Base-by-base conservation (phyloP, 495 filamentous ascomycete species). In the Hyaloscypha variabilis region DNA sequence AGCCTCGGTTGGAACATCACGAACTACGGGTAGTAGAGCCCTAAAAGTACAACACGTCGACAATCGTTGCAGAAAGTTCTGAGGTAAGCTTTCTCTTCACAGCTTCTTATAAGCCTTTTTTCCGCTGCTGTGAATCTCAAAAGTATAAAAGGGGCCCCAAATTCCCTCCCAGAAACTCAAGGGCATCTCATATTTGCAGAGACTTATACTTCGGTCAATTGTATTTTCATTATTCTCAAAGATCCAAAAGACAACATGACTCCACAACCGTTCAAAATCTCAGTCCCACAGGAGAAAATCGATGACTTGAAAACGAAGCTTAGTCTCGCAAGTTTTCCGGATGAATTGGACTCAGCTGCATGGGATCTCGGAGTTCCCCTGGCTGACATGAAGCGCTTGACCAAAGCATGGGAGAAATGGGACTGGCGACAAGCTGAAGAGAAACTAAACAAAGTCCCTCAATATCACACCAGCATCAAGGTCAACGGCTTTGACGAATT, bases 351-450 rank as follows among this genome's bases (percentile, higher is more conserved):
- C 36, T 66, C 69, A 51, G 75, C 76, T 4, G 74, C 67, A 34
- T 84, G 83, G 84, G 74, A 79, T 30, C 77, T 79, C 66, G 83
- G 83, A 6, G 77, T 78, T 5, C 83, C 83, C 1, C 68, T 83
- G 3, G 66, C 67, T 1, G 81, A 83, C 29, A 76, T 85, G 64
- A 81, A 82, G 65, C 71, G 79, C 10, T 68, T 85, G 39, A 71
- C 71, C 3, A 71, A 71, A 21, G 72, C 79, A 24, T 87, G 82
- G 83, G 72, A 79, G 56, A 63, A 75, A 0, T 87, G 79, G 68
- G 74, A 83, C 69, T 87, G 83, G 83, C 74, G 81, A n/a, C 73
- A 74, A 30, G 74, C 78, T 21, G 87, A 89, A 63, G 71, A 75
- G 13, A 72, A 72, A 55, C 75, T 87, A 67, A 89, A 90, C 66